These are phyloP conservation scores for Rhodotorula graminis DNA, from an alignment of 768 basidiomycete genomes.

Conservation along the genomic window DNA sequence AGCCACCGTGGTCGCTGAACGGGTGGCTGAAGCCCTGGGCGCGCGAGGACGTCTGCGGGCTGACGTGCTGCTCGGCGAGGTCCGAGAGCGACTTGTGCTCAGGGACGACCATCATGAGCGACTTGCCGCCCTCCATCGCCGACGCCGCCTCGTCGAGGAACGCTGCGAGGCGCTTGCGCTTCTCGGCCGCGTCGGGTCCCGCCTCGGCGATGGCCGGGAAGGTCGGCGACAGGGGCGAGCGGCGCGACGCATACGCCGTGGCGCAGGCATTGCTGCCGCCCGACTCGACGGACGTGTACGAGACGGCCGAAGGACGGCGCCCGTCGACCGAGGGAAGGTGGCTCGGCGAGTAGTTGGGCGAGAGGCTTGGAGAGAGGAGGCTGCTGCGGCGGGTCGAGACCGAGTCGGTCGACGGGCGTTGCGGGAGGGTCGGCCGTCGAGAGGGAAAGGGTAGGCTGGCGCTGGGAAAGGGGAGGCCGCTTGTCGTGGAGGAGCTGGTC, in stretches of 20 bases:
- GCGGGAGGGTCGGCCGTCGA: not conserved
- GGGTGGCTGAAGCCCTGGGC: not conserved
- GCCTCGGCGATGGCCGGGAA: constrained; percentile 4
- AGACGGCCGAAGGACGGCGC: constrained; percentile 9
- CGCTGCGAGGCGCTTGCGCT: constrained; percentile 30
- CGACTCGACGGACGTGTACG: constrained; percentile 23
- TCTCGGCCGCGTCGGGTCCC: constrained; percentile 1
- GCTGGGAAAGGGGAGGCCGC: not conserved
- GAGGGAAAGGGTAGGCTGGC: constrained; percentile 25
- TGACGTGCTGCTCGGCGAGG: not conserved
- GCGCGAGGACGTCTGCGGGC: not conserved
- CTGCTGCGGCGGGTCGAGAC: not conserved
- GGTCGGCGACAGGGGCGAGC: constrained; percentile 56
- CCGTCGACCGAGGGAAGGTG: not conserved
- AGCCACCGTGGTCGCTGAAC: not conserved
- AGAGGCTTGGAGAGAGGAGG: not conserved
- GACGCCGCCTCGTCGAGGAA: constrained; percentile 33
- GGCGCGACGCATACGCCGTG: constrained; percentile 54
- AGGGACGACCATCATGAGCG: constrained; percentile 33
- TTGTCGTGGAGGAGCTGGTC: not conserved
- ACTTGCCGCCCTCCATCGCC: constrained; percentile 39
- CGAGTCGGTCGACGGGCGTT: constrained; percentile 2
- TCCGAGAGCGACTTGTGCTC: constrained; percentile 11
- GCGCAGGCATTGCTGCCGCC: not conserved
- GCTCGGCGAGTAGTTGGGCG: not conserved